Conservation (phyloP, 1,284 basidiomycete species). For the Ustilago shanxiensis region DNA sequence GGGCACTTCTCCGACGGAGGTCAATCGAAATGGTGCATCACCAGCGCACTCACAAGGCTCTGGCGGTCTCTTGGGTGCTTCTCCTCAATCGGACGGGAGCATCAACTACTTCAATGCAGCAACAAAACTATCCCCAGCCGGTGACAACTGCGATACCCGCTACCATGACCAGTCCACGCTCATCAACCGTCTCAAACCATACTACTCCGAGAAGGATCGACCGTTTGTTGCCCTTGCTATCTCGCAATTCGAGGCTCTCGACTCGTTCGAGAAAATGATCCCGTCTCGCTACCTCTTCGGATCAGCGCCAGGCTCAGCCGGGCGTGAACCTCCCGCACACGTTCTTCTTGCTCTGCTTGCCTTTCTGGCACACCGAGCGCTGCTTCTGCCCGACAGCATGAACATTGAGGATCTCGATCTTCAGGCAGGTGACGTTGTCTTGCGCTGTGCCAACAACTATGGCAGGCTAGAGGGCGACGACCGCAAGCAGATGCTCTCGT, state of each 20-base stretch:
- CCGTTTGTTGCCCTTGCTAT: slow-evolving; percentile 58
- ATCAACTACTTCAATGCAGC: slow-evolving; percentile 36
- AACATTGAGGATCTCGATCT: slow-evolving; percentile 57
- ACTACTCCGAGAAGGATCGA: slow-evolving; percentile 54
- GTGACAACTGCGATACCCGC: slow-evolving; percentile 43
- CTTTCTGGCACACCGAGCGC: slow-evolving; percentile 53
- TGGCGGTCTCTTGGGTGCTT: slow-evolving; percentile 27
- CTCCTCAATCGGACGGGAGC: slow-evolving; percentile 39
- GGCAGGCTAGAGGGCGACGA: slow-evolving; percentile 51
- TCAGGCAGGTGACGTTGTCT: slow-evolving; percentile 43
- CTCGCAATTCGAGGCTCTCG: slow-evolving; percentile 58
- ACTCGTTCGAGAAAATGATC: slow-evolving; percentile 57
- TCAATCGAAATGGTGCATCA: slow-evolving; percentile 34
- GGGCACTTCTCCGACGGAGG: slow-evolving; percentile 42
- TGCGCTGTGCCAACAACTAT: slow-evolving; percentile 52
- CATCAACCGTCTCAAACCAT: slow-evolving; percentile 50
- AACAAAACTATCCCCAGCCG: slow-evolving; percentile 28
- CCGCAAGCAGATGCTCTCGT: slow-evolving; percentile 52
- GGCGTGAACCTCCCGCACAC: slow-evolving; percentile 48
- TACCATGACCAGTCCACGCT: slow-evolving; percentile 55
- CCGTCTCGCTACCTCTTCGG: slow-evolving; percentile 59
- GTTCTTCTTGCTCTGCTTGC: slow-evolving; percentile 57
- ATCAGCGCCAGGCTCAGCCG: slow-evolving; percentile 25
- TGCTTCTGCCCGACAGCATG: slow-evolving; percentile 54
- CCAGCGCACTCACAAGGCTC: slow-evolving; percentile 48